These are phyloP conservation scores for Corinectria fuckeliana DNA, from an alignment of 2,329 filamentous ascomycete species.

Conservation along the genomic window DNA sequence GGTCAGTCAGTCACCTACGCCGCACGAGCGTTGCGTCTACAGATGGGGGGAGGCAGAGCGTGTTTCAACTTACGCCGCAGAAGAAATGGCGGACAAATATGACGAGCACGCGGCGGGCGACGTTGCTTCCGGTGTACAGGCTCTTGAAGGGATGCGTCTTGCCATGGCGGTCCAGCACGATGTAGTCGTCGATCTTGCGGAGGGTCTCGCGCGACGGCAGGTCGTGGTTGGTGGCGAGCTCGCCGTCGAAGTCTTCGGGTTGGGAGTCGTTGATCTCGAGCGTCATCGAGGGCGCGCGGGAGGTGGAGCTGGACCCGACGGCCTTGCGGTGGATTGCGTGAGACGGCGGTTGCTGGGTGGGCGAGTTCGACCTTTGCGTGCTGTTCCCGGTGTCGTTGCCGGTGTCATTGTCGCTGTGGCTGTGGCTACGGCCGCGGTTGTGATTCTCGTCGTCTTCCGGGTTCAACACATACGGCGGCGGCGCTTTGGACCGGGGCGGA, in stretches of 20 bases:
- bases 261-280: constrained; percentile 48
- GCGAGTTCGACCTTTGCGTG: background rate
- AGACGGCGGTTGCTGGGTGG: background rate
- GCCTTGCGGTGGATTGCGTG: constrained; percentile 26
- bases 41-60: background rate
- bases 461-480: constrained; percentile 16
- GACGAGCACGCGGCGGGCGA: constrained; percentile 65
- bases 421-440: background rate
- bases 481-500: constrained; percentile 12
- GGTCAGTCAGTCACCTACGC: background rate
- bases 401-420: background rate
- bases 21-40: background rate
- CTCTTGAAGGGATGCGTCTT: constrained; percentile 67
- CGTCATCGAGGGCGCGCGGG: constrained; percentile 32
- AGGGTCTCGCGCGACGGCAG: constrained; percentile 58
- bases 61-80: constrained; percentile 68
- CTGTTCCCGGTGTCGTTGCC: background rate
- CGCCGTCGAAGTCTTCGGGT: constrained; percentile 61
- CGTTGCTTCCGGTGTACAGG: constrained; percentile 63
- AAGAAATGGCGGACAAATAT: constrained; percentile 83
- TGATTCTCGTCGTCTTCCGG: constrained; percentile 15
- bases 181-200: constrained; percentile 59
- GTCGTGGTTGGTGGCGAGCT: constrained; percentile 61
- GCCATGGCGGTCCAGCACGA: constrained; percentile 67
- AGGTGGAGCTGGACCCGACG: constrained; percentile 19